Evolutionary conservation across 2,329 filamentous ascomycete species (phyloP).

Genomic region (Simplicillium aogashimaense): DNA sequence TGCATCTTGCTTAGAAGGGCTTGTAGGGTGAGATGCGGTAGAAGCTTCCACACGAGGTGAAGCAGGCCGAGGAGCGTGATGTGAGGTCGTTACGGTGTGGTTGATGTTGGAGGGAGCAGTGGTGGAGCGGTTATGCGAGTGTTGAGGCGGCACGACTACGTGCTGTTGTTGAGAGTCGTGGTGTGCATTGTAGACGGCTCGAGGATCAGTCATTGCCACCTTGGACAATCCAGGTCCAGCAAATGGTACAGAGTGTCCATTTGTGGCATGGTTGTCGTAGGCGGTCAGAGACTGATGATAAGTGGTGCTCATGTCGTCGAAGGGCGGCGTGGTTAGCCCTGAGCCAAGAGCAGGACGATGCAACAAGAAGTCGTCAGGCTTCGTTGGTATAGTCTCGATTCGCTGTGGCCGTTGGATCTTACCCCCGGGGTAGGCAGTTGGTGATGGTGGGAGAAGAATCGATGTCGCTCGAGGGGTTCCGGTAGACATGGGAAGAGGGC

Average conservation of each 20-base stretch:
- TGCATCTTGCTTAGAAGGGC: conserved; percentile 25
- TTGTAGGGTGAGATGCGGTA: conserved; percentile 7
- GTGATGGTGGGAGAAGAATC: not conserved
- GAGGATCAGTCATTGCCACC: conserved; percentile 21
- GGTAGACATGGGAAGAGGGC: no score
- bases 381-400: no score
- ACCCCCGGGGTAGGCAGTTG: not conserved
- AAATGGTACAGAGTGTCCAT: conserved; percentile 25
- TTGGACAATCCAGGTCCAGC: conserved; percentile 22
- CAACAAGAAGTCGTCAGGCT: no score
- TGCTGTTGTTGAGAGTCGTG: conserved; percentile 13
- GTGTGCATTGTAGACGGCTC: conserved; percentile 18
- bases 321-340: conserved; percentile 40
- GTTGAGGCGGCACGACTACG: not conserved
- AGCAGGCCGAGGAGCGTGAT: conserved; percentile 23
- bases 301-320: conserved; percentile 42
- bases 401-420: not conserved
- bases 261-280: conserved; percentile 35
- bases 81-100: conserved; percentile 16
- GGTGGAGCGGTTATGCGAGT: conserved; percentile 1
- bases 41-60: conserved; percentile 24
- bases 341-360: conserved; percentile 12
- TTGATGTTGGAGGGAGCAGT: conserved; percentile 2
- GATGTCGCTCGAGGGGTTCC: no score
- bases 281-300: conserved; percentile 37